Evolutionary conservation across 257 asterid species (phyloP), one percentile per base, ranked within the genome.

Genomic region (Nicotiana tabacum): DNA sequence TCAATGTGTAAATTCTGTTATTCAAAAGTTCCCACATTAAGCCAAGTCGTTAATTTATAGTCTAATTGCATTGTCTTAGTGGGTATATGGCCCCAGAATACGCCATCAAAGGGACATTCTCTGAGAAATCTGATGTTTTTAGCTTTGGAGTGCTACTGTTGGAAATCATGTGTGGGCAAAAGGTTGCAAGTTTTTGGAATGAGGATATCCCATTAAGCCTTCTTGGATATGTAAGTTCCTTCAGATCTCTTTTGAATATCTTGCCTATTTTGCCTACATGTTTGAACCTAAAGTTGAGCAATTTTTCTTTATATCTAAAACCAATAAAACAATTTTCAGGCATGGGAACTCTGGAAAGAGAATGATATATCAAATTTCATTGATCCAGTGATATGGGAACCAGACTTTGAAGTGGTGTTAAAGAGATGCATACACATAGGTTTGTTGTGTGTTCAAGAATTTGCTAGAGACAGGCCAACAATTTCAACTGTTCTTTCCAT

Each of bases 61-160:
- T n/a, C 8, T 29, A 69, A 15, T 6, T 33, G 21, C 29, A 5
- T 10, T 5, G 65, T 57, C 12, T 30, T 66, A 91, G 93, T 53
- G 95, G 97, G 24, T 92, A 90, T 87, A 91, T 92, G 93, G 91
- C 95, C 17, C 95, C 95, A 0, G 92, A 92, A 84, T 91, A 91
- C 29, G 94, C 94, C 0, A 89, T 90, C 90, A 91, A 92, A 29
- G 97, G 97, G 4, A 89, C 83, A 3, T 91, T 90, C 80, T 93
- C 93, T 1, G 85, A 82, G 12, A 92, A 92, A 83, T 93, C 96
- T 0, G 95, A 93, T 13, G 90, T 92, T 55, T 90, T 88, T 77
- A 92, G 96, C 79, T 92, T 88, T 51, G 93, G 93, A 6, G 92
- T 93, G 64, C 43, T 91, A 51, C 16, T 90, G 9, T 89, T 91